Evolutionary conservation across 208 protist genomes (phyloP), one percentile per base, ranked within the genome.

Genomic region (Crithidia brevicula): DNA sequence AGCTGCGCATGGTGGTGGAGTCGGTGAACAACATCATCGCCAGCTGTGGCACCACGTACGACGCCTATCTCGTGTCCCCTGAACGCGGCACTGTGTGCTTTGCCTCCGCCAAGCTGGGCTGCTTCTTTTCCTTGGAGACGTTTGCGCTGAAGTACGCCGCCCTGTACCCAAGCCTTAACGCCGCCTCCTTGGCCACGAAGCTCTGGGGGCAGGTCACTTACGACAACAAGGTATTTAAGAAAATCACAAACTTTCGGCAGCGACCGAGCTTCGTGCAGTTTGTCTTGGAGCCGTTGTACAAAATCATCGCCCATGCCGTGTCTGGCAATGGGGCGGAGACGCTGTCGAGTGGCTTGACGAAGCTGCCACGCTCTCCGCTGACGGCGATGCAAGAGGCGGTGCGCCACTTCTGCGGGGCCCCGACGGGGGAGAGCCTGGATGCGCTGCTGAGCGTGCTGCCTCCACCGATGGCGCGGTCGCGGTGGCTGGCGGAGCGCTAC

Each of bases 271-370:
- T 99, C 85, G 97, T 99, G 16, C 74, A 97, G 28, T 99, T 99
- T 61, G 86, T 99, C 45, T 79, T 99, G 3, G 95, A 99, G 67
- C 98, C 99, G 0, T 68, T 99, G 13, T 99, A 99, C 83, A 99
- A 99, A 73, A 93, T 99, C 46, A 88, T 96, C 16, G 65, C 86
- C 10, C 83, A 96, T 56, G 61, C 86, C 2, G 76, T 94, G 2
- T 82, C 84, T n/a, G 89, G 90, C 27, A 65, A 88, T 6, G 87
- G 74, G 0, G 67, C 79, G 25, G 43, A 77, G 28, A 71, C 74
- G 45, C 79, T 96, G 5, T 82, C 79, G 11, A 38, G 43, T 22
- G 67, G 52, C 23, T 77, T 96, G 22, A 54, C 77, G 34, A 72
- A 70, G 42, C 73, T 86, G 30, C 91, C 91, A 31, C 79, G 79